Evolutionary conservation across 2,329 filamentous ascomycete species (phyloP).

Genomic region (Thelonectria discophora): DNA sequence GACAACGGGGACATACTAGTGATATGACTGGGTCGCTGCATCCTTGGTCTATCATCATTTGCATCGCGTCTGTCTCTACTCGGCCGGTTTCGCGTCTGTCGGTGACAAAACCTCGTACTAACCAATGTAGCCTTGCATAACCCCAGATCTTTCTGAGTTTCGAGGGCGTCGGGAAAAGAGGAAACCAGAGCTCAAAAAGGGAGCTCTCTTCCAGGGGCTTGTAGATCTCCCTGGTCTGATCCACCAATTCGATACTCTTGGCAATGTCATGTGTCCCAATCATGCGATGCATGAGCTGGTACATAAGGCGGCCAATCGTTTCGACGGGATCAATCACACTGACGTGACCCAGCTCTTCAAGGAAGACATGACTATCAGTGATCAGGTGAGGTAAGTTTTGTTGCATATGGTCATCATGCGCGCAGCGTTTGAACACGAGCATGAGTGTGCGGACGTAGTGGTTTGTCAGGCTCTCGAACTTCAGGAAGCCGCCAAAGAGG

Average conservation of each 20-base stretch:
- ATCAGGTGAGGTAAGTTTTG: slow-evolving; percentile 11
- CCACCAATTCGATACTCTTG: background rate
- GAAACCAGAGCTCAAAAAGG: slow-evolving; percentile 17
- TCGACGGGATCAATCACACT: slow-evolving; percentile 4
- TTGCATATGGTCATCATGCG: slow-evolving; percentile 17
- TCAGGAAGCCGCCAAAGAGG: slow-evolving; percentile 4
- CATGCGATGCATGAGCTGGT: slow-evolving; percentile 19
- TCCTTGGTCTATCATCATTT: slow-evolving; percentile 17
- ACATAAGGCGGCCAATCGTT: background rate
- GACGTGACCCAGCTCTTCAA: background rate
- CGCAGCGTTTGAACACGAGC: slow-evolving; percentile 13
- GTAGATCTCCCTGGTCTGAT: slow-evolving; percentile 5
- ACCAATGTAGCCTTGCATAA: slow-evolving; percentile 12
- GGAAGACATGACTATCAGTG: background rate
- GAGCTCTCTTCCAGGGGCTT: slow-evolving; percentile 8
- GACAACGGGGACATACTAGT: background rate
- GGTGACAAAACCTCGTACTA: background rate
- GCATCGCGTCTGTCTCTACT: slow-evolving; percentile 4
- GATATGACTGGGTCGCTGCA: background rate
- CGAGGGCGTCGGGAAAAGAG: slow-evolving; percentile 2
- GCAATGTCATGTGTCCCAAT: slow-evolving; percentile 15
- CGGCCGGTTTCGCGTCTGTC: slow-evolving; percentile 5
- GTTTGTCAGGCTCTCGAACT: slow-evolving; percentile 10
- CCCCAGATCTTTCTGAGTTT: slow-evolving; percentile 8
- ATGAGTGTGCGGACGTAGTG: slow-evolving; percentile 1